Percentiles rank a stretch among this genome's conserved stretches.
These are phyloP conservation scores for Lepidium africanum DNA, from an alignment of 345 rosid species.

Conservation along the genomic window DNA sequence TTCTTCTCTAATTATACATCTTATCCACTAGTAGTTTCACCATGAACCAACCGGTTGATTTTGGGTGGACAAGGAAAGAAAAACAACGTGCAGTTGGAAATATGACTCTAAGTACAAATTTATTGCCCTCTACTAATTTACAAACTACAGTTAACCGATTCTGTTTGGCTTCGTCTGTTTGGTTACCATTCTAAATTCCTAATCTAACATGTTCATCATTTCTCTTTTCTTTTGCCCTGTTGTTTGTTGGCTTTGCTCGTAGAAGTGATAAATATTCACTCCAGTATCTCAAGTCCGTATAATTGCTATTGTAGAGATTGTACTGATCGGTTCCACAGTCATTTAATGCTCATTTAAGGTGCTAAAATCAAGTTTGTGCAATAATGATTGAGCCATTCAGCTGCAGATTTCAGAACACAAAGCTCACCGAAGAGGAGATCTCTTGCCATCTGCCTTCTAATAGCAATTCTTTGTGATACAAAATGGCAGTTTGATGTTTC, in stretches of 20 bases:
- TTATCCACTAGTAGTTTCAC: background rate
- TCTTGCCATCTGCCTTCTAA: conserved; percentile 53
- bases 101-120: background rate
- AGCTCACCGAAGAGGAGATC: conserved; percentile 70
- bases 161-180: background rate
- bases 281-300: background rate
- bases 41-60: background rate
- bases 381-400: conserved; percentile 62
- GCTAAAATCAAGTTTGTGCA: conserved; percentile 27
- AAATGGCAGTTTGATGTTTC: conserved; percentile 13
- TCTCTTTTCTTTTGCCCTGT: background rate
- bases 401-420: conserved; percentile 57
- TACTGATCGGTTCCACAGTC: background rate
- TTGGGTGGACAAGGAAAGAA: background rate
- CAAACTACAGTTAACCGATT: background rate
- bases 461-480: conserved; percentile 16
- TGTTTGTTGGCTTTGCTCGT: background rate
- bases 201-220: background rate
- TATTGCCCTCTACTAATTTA: background rate
- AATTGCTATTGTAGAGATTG: background rate
- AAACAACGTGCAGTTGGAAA: background rate
- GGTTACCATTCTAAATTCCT: background rate
- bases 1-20: background rate
- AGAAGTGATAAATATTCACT: background rate
- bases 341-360: background rate